Evolutionary conservation across 2,329 filamentous ascomycete genomes (phyloP).

Genomic region (Pezicula radicicola): DNA sequence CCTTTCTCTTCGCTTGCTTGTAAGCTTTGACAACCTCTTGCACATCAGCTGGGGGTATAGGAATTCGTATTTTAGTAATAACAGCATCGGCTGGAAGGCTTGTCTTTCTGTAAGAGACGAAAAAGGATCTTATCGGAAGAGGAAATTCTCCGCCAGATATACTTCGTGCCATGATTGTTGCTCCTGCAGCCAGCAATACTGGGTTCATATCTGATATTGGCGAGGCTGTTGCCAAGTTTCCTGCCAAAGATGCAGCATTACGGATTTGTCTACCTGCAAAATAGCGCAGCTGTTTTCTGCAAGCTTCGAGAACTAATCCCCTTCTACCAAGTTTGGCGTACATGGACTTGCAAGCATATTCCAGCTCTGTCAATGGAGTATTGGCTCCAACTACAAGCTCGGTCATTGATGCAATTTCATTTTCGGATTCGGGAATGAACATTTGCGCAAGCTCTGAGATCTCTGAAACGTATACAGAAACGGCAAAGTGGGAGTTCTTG

Average conservation of each 20-base stretch:
- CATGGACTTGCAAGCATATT: conserved; percentile 45
- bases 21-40: conserved; percentile 84
- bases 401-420: conserved; percentile 47
- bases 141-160: conserved; percentile 6
- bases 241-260: conserved; percentile 95
- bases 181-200: conserved; percentile 83
- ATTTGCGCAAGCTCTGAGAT: conserved; percentile 86
- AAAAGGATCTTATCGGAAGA: conserved; percentile 84
- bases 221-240: conserved; percentile 90
- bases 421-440: conserved; percentile 67
- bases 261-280: conserved; percentile 95
- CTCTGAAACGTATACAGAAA: conserved; percentile 88
- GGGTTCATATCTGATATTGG: conserved; percentile 97
- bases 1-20: conserved; percentile 93
- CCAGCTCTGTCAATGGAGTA: conserved; percentile 83
- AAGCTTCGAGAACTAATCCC: conserved; percentile 40
- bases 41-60: conserved; percentile 61
- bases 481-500: conserved; percentile 84
- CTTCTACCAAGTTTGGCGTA: conserved; percentile 53
- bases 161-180: conserved; percentile 72
- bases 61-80: conserved; percentile 79
- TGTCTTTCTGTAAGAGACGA: conserved; percentile 83
- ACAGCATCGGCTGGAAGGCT: conserved; percentile 78
- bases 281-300: conserved; percentile 87
- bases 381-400: conserved; percentile 70